Base-by-base conservation (phyloP, 2,329 filamentous ascomycete genomes). In the Fusarium musae region DNA sequence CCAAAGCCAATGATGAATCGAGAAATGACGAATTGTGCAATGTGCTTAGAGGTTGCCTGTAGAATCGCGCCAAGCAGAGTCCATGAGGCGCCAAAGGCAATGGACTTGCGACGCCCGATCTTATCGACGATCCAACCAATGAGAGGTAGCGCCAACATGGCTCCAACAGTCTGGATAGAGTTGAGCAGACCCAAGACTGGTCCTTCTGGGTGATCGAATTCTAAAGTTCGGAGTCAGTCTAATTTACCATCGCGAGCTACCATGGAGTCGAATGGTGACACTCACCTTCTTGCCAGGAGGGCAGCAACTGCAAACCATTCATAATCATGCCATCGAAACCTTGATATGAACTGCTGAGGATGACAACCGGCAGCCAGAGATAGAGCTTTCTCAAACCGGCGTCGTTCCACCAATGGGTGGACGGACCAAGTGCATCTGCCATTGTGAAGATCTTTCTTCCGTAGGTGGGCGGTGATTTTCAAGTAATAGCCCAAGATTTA, bases 261-360 rank as follows among this genome's bases (percentile, higher is more conserved):
- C 12, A 9, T 5, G 9, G n/a, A 6, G 23, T 37, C 9, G n/a
- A 16, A 11, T 15, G 9, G 6, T 4, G n/a, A 4, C 6, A 53
- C 34, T 26, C 7, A 54, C 50, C 50, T 39, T 54, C 36, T 39
- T 39, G 50, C 50, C 50, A 54, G 2, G 36, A 36, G 7, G 36
- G 50, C 36, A 54, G 50, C 10, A 54, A 9, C 23, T 54, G 36
- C 11, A 54, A n/a, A 2, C 50, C 36, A n/a, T 54, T 54, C 36
- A 39, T 54, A 13, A 54, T 54, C 36, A 54, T 54, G 17, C 50
- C 36, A 30, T 54, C 36, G 21, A 54, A 54, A 15, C 50, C 50
- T 30, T 54, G 36, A 9, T 54, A 54, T 39, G 36, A 54, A 17
- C 36, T 54, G 17, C 50, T 54, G 15, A 54, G 50, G 23, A 54